These are phyloP conservation scores for Kodamaea kakaduensis DNA, from an alignment of 805 yeast genomes.

Conservation along the genomic window DNA sequence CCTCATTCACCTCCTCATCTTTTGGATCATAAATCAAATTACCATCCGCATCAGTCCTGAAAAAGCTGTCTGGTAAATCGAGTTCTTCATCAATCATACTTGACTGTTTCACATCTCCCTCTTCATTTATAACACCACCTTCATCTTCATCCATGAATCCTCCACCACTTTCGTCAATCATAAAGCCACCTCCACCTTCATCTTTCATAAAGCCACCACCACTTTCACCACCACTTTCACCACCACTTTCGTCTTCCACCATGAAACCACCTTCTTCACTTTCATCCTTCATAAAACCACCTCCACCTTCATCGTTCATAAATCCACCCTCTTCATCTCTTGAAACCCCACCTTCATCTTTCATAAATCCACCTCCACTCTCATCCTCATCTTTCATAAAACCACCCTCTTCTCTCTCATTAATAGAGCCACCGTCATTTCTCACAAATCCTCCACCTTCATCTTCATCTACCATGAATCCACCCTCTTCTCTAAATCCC, in stretches of 20 bases:
- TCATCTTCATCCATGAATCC: constrained; percentile 6
- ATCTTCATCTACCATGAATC: neutral
- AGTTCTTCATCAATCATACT: neutral
- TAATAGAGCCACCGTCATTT: constrained; percentile 6
- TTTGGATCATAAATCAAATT: constrained; percentile 18
- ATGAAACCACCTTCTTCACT: constrained; percentile 20
- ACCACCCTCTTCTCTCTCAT: constrained; percentile 17
- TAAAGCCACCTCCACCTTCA: constrained; percentile 16
- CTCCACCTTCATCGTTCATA: constrained; percentile 7
- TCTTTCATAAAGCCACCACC: constrained; percentile 6
- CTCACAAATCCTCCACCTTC: constrained; percentile 6
- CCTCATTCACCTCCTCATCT: neutral
- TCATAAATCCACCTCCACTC: constrained; percentile 24
- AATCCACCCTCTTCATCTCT: too few relatives aligned
- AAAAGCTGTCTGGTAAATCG: constrained; percentile 19
- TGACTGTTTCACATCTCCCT: constrained; percentile 6
- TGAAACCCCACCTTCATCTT: constrained; percentile 17
- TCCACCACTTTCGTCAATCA: constrained; percentile 10
- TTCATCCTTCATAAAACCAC: constrained; percentile 8
- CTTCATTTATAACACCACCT: constrained; percentile 7
- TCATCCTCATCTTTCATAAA: constrained; percentile 8
- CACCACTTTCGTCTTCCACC: constrained; percentile 10
- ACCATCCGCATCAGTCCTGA: constrained; percentile 16
- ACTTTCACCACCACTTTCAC: too few relatives aligned
- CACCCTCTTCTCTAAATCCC: constrained; percentile 17